A percentile compares a stretch with the other conserved stretches of the same genome.
phyloP scores from a whole-genome alignment of 352 stramenopile species.

The Phytophthora constricta region DNA sequence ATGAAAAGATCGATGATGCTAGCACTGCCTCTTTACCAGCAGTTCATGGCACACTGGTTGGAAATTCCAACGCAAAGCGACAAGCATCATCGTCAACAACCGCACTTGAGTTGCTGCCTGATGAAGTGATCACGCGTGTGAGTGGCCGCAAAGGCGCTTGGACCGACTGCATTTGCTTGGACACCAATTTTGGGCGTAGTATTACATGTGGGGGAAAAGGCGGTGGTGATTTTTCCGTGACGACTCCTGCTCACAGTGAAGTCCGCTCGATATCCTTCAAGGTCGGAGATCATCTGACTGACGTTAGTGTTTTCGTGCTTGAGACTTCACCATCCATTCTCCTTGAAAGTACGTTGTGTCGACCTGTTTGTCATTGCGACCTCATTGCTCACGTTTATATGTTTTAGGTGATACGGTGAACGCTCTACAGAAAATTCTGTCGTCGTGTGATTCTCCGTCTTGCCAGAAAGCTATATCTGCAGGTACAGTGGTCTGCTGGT shows the following conservation, averaged over 20 bases:
- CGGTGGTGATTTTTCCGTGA: slow-evolving; percentile 60
- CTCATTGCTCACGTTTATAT: neutral
- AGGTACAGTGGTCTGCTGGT: slow-evolving; percentile 23
- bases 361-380: neutral
- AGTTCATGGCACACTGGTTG: slow-evolving; percentile 47
- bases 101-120: slow-evolving; percentile 44
- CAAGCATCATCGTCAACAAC: slow-evolving; percentile 39
- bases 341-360: slow-evolving; percentile 29
- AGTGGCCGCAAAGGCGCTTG: slow-evolving; percentile 76
- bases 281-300: slow-evolving; percentile 71
- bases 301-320: slow-evolving; percentile 58
- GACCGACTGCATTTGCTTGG: slow-evolving; percentile 67
- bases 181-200: slow-evolving; percentile 72
- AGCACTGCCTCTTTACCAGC: slow-evolving; percentile 1
- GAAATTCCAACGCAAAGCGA: slow-evolving; percentile 50
- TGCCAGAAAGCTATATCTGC: slow-evolving; percentile 40
- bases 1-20: slow-evolving; percentile 34
- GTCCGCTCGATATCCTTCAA: slow-evolving; percentile 71
- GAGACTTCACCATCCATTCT: slow-evolving; percentile 19
- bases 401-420: slow-evolving; percentile 34
- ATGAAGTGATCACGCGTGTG: slow-evolving; percentile 59
- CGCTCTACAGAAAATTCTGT: slow-evolving; percentile 29
- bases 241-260: slow-evolving; percentile 38
- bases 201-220: slow-evolving; percentile 66
- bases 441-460: slow-evolving; percentile 12